Percentiles rank a stretch among this genome's conserved stretches.
Evolutionary conservation across 2,329 filamentous ascomycete species (phyloP).

Genomic region (Clonostachys byssicola): DNA sequence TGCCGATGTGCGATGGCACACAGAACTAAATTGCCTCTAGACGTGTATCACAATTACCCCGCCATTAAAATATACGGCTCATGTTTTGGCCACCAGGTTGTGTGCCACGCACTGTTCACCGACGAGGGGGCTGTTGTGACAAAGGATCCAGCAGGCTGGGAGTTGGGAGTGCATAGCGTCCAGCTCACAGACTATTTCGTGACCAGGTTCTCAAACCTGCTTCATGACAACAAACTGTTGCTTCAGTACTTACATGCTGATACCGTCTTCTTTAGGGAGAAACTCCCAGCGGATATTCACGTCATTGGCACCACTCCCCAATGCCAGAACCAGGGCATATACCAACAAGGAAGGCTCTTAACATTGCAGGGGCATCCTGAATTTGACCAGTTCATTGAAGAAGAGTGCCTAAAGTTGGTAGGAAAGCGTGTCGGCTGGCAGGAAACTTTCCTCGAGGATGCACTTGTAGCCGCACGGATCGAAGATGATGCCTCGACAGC

Average conservation of each 20-base stretch:
- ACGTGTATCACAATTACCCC: conserved; percentile 1
- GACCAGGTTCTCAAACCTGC: too few relatives aligned
- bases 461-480: conserved; percentile 4
- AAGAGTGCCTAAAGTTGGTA: conserved; percentile 25
- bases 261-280: not conserved
- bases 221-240: not conserved
- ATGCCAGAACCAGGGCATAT: conserved; percentile 30
- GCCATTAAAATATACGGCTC: conserved; percentile 24
- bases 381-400: conserved; percentile 31
- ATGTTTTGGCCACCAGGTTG: conserved; percentile 36
- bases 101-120: conserved; percentile 27
- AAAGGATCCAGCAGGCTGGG: conserved; percentile 19
- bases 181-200: conserved; percentile 11
- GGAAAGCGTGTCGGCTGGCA: conserved; percentile 10
- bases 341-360: conserved; percentile 26
- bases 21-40: not conserved
- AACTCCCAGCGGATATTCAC: not conserved
- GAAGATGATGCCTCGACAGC: conserved; percentile 8
- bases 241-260: not conserved
- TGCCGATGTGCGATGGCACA: too few relatives aligned
- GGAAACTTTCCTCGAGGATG: not conserved
- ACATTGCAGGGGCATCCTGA: conserved; percentile 36
- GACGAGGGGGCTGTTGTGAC: conserved; percentile 13
- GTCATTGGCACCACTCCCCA: conserved; percentile 14
- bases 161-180: conserved; percentile 19